Evolutionary conservation across 768 basidiomycete species (phyloP).

Genomic region (Xerocomellus dryophilus): DNA sequence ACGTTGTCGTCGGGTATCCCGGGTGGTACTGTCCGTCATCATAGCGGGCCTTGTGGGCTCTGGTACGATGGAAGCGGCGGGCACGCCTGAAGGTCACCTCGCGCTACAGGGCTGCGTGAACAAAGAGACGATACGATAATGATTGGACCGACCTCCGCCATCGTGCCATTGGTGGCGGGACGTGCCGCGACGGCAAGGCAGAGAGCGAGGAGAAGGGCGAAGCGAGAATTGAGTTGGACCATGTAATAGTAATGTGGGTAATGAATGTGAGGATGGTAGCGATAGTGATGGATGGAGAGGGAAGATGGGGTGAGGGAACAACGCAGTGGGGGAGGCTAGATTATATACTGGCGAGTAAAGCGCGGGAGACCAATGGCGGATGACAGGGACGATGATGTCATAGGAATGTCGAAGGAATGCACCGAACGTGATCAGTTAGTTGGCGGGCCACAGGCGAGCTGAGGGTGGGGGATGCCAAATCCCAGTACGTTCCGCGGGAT

Average conservation of each 20-base stretch:
- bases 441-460: neutral
- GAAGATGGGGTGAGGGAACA: conserved; percentile 4
- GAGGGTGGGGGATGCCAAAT: neutral
- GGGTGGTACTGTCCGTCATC: conserved; percentile 26
- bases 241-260: conserved; percentile 29
- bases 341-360: conserved; percentile 23
- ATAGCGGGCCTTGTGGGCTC: conserved; percentile 7
- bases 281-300: conserved; percentile 13
- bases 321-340: neutral
- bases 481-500: neutral
- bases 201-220: conserved; percentile 28
- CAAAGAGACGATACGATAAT: neutral
- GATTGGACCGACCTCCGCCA: conserved; percentile 10
- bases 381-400: conserved; percentile 17
- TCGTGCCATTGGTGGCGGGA: conserved; percentile 5
- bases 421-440: neutral
- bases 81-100: conserved; percentile 2
- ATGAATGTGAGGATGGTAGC: conserved; percentile 21
- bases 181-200: conserved; percentile 23
- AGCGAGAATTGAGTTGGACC: conserved; percentile 30
- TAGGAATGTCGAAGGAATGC: conserved; percentile 10
- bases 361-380: conserved; percentile 10
- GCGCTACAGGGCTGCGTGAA: conserved; percentile 11
- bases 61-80: conserved; percentile 15
- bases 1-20: conserved; percentile 15